Percentiles rank a stretch among this genome's conserved stretches.
Conservation (phyloP, 164 flowering plant species). For the Dillenia turbinata region DNA sequence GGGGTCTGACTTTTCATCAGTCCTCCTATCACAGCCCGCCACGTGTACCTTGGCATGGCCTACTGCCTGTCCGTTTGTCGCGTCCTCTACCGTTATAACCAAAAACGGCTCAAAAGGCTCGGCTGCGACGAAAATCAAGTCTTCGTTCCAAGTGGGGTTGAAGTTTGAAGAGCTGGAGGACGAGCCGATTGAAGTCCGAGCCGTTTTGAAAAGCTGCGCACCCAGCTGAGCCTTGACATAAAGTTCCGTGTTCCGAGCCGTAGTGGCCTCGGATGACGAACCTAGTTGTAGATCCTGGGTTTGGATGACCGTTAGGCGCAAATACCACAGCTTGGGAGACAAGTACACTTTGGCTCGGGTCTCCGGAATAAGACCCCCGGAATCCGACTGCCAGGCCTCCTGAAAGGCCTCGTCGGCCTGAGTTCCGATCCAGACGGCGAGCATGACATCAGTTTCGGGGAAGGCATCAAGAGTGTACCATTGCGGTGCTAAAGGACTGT, state of each 20-base stretch:
- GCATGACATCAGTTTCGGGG: slow-evolving; percentile 73
- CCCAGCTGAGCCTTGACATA: slow-evolving; percentile 89
- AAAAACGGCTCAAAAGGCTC: slow-evolving; percentile 94
- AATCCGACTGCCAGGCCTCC: slow-evolving; percentile 97
- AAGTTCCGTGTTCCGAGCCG: slow-evolving; percentile 46
- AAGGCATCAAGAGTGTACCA: slow-evolving; percentile 82
- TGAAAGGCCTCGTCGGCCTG: slow-evolving; percentile 95
- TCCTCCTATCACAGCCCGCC: slow-evolving; percentile 55
- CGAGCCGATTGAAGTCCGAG: slow-evolving; percentile 32
- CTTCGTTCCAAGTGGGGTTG: slow-evolving; percentile 90
- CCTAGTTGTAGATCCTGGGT: slow-evolving; percentile 85
- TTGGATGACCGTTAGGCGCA: slow-evolving; percentile 93
- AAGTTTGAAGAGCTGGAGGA: slow-evolving; percentile 18
- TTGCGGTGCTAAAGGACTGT: slow-evolving; percentile 94
- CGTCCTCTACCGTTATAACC: slow-evolving; percentile 68
- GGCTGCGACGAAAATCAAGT: slow-evolving; percentile 80
- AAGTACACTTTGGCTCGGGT: slow-evolving; percentile 90
- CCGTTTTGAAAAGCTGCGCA: slow-evolving; percentile 73
- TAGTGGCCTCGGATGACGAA: slow-evolving; percentile 35
- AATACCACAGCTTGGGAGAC: slow-evolving; percentile 97
- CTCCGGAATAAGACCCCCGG: slow-evolving; percentile 77
- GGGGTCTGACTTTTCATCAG: slow-evolving; percentile 47
- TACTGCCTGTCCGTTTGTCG: slow-evolving; percentile 34
- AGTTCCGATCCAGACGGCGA: slow-evolving; percentile 93
- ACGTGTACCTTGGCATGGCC: slow-evolving; percentile 65